A percentile compares a stretch with the other conserved stretches of the same genome.
phyloP scores from a whole-genome alignment of 306 rosid species.

The Quercus gilva region DNA sequence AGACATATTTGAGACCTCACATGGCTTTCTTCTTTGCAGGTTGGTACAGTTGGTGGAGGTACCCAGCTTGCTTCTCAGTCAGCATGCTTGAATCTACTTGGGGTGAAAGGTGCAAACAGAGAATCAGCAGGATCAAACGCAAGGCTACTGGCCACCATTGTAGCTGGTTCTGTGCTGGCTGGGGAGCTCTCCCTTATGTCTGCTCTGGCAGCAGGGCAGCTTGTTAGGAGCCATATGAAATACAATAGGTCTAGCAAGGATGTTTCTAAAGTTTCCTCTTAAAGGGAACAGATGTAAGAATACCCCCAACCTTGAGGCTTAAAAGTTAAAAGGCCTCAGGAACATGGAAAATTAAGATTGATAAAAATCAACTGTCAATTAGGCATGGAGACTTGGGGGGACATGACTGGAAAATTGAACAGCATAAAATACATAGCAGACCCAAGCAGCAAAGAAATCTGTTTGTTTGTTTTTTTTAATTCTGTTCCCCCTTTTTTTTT shows the following conservation, averaged over 20 bases:
- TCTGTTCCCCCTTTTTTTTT: neutral
- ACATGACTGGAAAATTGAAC: neutral
- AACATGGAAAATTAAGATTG: neutral
- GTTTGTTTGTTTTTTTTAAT: slow-evolving; percentile 13
- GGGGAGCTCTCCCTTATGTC: slow-evolving; percentile 95
- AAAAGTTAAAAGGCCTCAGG: neutral
- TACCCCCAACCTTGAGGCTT: neutral
- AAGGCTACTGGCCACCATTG: slow-evolving; percentile 63
- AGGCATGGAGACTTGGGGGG: slow-evolving; percentile 10
- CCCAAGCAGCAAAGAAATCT: neutral
- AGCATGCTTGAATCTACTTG: slow-evolving; percentile 85
- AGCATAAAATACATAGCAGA: slow-evolving; percentile 10
- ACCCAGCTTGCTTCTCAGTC: slow-evolving; percentile 95
- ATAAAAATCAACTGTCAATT: neutral
- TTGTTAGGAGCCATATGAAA: slow-evolving; percentile 88
- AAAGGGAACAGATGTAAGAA: neutral
- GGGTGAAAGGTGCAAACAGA: slow-evolving; percentile 84
- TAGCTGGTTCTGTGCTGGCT: slow-evolving; percentile 87
- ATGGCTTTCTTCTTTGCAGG: slow-evolving; percentile 37
- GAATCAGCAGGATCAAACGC: slow-evolving; percentile 77
- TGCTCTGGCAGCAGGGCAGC: slow-evolving; percentile 89
- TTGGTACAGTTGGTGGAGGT: slow-evolving; percentile 97
- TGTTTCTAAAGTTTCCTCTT: slow-evolving; percentile 41
- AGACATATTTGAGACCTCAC: neutral
- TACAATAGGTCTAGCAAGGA: slow-evolving; percentile 86